Evolutionary conservation across 2,329 filamentous ascomycete species (phyloP), one percentile per base, ranked within the genome.

Genomic region (Cladosporium sp.): DNA sequence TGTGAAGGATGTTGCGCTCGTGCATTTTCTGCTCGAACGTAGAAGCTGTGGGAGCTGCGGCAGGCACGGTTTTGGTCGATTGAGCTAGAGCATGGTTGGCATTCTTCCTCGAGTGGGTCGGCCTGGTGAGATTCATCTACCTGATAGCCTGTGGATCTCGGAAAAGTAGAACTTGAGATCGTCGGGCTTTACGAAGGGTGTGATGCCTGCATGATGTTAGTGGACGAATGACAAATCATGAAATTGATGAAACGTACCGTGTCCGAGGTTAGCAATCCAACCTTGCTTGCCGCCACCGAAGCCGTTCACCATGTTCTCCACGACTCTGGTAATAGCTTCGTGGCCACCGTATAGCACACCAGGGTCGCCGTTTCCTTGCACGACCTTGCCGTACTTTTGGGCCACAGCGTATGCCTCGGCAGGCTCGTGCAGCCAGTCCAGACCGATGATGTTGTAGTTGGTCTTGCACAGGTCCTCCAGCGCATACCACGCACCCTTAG

Each of bases 211-310:
- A 75, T 47, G 71, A 7, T 55, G 41, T 74, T 54, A 69, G 70
- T 47, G 62, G 58, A 41, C 49, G 15, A 68, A 64, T n/a, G 8
- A 21, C 44, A 34, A 24, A 68, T 55, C 47, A 36, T 26, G 30
- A 38, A 47, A 21, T 47, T 32, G 11, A 30, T 10, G 44, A 49
- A 15, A 79, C 88, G 75, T 85, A 92, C 95, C 95, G 77, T 99
- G 95, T 10, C 95, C 95, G 68, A 99, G 85, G 78, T 99, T 99
- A 58, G 92, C 92, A 72, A 99, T 98, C 94, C 95, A 99, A 49
- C 94, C 92, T 78, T 93, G 88, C 80, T 93, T 94, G 64, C 90
- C 90, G 68, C 89, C 88, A 67, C 85, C 85, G 75, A 98, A 99
- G 0, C 94, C 94, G 68, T 88, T 82, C 1, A 96, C 92, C 91